phyloP scores from a whole-genome alignment of 2,329 filamentous ascomycete species.

The Trichophaea hybrida region DNA sequence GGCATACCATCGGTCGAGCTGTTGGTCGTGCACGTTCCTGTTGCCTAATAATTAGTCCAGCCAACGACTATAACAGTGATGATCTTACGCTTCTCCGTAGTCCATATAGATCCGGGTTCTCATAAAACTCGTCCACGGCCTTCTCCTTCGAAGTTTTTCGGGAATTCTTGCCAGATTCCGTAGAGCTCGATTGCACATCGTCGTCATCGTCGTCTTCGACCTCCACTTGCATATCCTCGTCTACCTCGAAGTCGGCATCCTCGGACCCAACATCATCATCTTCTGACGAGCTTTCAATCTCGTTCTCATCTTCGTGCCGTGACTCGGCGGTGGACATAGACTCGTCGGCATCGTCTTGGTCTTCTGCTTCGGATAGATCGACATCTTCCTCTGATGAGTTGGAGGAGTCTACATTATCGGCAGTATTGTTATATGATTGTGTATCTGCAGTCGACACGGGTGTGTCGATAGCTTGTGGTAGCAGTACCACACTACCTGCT shows the following conservation, averaged over 20 bases:
- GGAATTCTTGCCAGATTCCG: slow-evolving; percentile 11
- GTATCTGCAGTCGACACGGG: slow-evolving; percentile 30
- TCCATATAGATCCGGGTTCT: slow-evolving; percentile 86
- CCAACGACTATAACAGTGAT: slow-evolving; percentile 12
- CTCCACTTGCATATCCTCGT: slow-evolving; percentile 10
- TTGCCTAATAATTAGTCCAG: slow-evolving; percentile 26
- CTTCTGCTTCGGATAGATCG: slow-evolving; percentile 55
- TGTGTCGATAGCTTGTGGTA: slow-evolving; percentile 36
- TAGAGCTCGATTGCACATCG: slow-evolving; percentile 9
- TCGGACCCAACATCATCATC: slow-evolving; percentile 36
- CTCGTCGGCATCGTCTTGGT: slow-evolving; percentile 35
- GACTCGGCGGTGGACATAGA: slow-evolving; percentile 25
- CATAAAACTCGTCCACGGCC: slow-evolving; percentile 32
- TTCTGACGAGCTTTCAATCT: slow-evolving; percentile 22
- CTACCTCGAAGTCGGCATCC: slow-evolving; percentile 36
- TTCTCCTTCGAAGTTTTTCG: slow-evolving; percentile 24
- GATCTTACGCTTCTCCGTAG: slow-evolving; percentile 72
- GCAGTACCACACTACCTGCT: slow-evolving; percentile 41
- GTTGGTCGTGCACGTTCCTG: slow-evolving; percentile 45
- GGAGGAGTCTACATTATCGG: slow-evolving; percentile 22
- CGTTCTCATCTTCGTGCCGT: slow-evolving; percentile 14
- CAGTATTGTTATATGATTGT: neutral
- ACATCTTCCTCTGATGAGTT: slow-evolving; percentile 50
- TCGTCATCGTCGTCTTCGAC: slow-evolving; percentile 16
- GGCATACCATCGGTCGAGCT: slow-evolving; percentile 45